Evolutionary conservation across 768 basidiomycete species (phyloP).

Genomic region (Cyathus striatus): DNA sequence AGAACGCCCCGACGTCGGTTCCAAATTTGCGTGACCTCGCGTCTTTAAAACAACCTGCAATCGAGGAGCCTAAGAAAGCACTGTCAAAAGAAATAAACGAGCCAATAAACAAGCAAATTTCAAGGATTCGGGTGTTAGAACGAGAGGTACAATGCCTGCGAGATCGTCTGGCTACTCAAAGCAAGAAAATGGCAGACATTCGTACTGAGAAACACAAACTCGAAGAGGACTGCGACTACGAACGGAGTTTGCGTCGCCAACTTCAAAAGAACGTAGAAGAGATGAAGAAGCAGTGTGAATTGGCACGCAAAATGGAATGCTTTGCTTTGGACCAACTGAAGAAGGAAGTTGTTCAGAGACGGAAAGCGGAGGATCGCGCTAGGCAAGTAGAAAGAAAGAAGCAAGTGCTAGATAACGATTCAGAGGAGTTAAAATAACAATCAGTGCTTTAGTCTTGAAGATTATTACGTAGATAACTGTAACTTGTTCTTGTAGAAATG

Average conservation of each 20-base stretch:
- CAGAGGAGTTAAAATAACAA: no score
- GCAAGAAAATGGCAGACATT: constrained; percentile 21
- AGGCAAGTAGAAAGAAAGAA: no score
- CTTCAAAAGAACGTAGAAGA: constrained; percentile 27
- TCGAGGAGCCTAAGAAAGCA: no score
- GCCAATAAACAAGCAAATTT: no score
- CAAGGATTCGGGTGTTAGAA: constrained; percentile 16
- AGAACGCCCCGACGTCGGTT: no score
- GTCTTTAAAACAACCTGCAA: no score
- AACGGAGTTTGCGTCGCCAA: constrained; percentile 30
- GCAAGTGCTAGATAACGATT: no score
- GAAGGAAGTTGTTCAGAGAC: constrained; percentile 55
- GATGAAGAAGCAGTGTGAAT: constrained; percentile 23
- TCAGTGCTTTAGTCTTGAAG: no score
- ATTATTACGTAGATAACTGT: no score
- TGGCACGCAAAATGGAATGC: constrained; percentile 21
- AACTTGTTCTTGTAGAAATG: no score
- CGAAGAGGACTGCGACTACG: constrained; percentile 31
- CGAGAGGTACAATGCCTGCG: constrained; percentile 35
- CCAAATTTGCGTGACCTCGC: no score
- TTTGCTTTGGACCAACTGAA: constrained; percentile 19
- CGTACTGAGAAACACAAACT: constrained; percentile 37
- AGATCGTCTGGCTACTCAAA: constrained; percentile 22
- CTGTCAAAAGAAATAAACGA: no score
- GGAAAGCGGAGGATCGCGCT: constrained; percentile 59